These are phyloP conservation scores for Haplosporangium gracile DNA, from an alignment of 192 early-diverging fungal species.

Conservation along the genomic window DNA sequence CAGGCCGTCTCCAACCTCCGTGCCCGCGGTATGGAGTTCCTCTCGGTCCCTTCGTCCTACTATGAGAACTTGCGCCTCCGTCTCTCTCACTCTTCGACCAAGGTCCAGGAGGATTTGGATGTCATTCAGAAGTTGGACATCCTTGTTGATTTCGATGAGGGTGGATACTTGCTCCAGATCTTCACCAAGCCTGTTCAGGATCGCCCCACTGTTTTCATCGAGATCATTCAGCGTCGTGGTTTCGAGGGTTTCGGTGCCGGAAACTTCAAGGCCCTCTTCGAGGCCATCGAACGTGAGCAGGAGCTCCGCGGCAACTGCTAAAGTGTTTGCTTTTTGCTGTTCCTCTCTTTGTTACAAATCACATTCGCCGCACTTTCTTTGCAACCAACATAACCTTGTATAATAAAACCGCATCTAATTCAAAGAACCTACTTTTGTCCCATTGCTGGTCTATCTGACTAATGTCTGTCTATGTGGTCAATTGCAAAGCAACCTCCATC, in stretches of 20 bases:
- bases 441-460: background rate
- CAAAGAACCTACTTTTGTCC: background rate
- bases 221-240: conserved; percentile 96
- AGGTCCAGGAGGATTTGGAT: conserved; percentile 87
- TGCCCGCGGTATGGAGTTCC: conserved; percentile 91
- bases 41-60: conserved; percentile 86
- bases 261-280: conserved; percentile 98
- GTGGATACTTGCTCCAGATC: conserved; percentile 95
- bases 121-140: conserved; percentile 88
- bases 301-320: conserved; percentile 87
- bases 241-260: conserved; percentile 96
- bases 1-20: conserved; percentile 83
- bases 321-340: background rate
- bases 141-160: conserved; percentile 96
- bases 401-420: conserved; percentile 22
- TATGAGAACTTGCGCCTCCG: conserved; percentile 87
- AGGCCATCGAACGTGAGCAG: conserved; percentile 96
- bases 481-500: background rate
- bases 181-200: conserved; percentile 94
- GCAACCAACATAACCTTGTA: conserved; percentile 7
- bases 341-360: background rate
- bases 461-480: background rate
- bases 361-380: background rate
- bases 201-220: conserved; percentile 96
- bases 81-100: conserved; percentile 75